These are phyloP conservation scores for Hygrophorus pudorinus DNA, from an alignment of 768 basidiomycete species.

Conservation along the genomic window DNA sequence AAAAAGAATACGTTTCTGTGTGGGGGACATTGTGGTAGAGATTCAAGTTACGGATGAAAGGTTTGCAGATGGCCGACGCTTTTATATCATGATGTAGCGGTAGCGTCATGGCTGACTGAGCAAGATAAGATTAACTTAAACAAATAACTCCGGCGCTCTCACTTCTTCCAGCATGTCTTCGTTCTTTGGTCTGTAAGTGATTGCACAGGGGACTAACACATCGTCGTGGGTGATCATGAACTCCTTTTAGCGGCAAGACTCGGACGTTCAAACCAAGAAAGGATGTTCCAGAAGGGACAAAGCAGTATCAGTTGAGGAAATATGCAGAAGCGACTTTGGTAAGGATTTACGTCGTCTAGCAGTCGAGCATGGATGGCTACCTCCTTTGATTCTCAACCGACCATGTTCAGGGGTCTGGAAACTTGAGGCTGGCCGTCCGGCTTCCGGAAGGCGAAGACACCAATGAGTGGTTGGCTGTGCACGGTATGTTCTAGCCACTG, in stretches of 20 bases:
- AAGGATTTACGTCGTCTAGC: slow-evolving; percentile 14
- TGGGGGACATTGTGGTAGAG: neutral
- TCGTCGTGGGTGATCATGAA: slow-evolving; percentile 7
- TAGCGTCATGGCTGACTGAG: neutral
- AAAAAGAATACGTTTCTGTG: slow-evolving; percentile 40
- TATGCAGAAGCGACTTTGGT: slow-evolving; percentile 95
- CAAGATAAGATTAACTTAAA: slow-evolving; percentile 1
- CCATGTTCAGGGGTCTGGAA: slow-evolving; percentile 76
- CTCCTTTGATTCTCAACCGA: neutral
- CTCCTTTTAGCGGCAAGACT: slow-evolving; percentile 61
- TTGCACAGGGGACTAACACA: slow-evolving; percentile 1
- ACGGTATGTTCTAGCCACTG: slow-evolving; percentile 48
- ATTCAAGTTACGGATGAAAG: too few relatives aligned
- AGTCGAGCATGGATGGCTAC: too few relatives aligned
- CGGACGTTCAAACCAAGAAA: slow-evolving; percentile 95
- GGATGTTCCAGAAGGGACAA: slow-evolving; percentile 91
- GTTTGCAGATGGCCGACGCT: too few relatives aligned
- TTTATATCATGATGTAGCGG: too few relatives aligned
- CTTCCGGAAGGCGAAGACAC: slow-evolving; percentile 95
- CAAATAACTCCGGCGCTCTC: neutral
- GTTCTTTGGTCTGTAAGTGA: slow-evolving; percentile 78
- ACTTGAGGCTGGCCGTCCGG: slow-evolving; percentile 83
- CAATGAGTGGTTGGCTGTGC: slow-evolving; percentile 99
- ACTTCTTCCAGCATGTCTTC: slow-evolving; percentile 51
- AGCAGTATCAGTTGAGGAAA: slow-evolving; percentile 96